A percentile compares a stretch with the other conserved stretches of the same genome.
phyloP scores from a whole-genome alignment of 805 yeast species.

The Lachancea sp. region DNA sequence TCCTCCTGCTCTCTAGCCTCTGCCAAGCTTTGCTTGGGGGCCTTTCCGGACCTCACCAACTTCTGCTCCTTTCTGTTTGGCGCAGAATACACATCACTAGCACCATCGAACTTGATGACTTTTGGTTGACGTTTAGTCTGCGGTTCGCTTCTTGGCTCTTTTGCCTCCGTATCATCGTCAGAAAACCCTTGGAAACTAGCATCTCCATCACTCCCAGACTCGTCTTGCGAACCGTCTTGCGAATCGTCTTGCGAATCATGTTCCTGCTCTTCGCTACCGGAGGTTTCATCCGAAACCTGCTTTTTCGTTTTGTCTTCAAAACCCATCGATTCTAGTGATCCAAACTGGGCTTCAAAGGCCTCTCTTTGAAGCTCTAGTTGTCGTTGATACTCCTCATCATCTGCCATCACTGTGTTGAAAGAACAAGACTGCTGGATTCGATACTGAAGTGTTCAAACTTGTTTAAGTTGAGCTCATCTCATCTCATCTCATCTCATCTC shows the following conservation, averaged over 20 bases:
- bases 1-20: constrained; percentile 18
- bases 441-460: no score
- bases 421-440: background rate
- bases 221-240: no score
- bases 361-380: constrained; percentile 47
- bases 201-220: constrained; percentile 13
- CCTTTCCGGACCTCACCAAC: constrained; percentile 53
- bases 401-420: background rate
- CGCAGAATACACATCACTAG: constrained; percentile 18
- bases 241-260: constrained; percentile 6
- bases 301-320: constrained; percentile 40
- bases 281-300: background rate
- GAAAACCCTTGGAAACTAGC: constrained; percentile 9
- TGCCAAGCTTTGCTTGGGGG: constrained; percentile 31
- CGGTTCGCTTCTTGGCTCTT: background rate
- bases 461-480: background rate
- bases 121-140: constrained; percentile 3
- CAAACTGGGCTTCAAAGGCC: constrained; percentile 61
- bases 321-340: constrained; percentile 49
- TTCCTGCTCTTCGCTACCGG: background rate
- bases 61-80: constrained; percentile 46
- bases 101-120: constrained; percentile 25
- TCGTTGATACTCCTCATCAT: constrained; percentile 17
- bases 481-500: constrained; percentile 4
- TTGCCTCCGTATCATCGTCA: constrained; percentile 1